Evolutionary conservation across 495 filamentous ascomycete species (phyloP).

Genomic region (Penicillium samsonianum): DNA sequence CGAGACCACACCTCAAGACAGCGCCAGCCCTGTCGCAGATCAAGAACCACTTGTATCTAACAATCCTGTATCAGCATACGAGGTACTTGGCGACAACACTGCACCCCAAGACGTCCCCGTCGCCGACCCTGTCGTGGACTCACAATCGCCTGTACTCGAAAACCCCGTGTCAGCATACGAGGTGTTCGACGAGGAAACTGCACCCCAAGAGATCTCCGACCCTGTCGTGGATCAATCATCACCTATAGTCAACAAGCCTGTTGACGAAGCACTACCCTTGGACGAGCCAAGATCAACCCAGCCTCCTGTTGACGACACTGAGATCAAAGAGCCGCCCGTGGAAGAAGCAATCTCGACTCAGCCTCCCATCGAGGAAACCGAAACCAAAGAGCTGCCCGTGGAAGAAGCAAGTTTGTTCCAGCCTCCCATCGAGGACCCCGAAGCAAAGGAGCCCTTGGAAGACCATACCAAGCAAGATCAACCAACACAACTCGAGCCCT

Average conservation of each 20-base stretch:
- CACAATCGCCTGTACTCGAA: neutral
- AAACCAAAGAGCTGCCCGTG: slow-evolving; percentile 5
- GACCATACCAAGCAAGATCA: slow-evolving; percentile 20
- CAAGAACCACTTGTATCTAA: neutral
- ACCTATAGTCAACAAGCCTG: slow-evolving; percentile 25
- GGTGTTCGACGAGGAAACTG: slow-evolving; percentile 3
- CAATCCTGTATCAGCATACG: slow-evolving; percentile 2
- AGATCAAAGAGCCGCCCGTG: slow-evolving; percentile 5
- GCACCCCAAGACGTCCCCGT: neutral
- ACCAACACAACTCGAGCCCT: slow-evolving; percentile 11
- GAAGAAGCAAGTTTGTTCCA: slow-evolving; percentile 3
- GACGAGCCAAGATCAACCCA: slow-evolving; percentile 10
- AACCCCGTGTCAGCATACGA: neutral
- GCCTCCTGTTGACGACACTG: slow-evolving; percentile 13
- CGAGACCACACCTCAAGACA: neutral
- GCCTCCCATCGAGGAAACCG: slow-evolving; percentile 14
- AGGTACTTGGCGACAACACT: neutral
- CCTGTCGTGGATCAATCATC: slow-evolving; percentile 19
- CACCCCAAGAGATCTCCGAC: slow-evolving; percentile 22
- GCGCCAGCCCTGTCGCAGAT: neutral
- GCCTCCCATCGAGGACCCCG: slow-evolving; percentile 1
- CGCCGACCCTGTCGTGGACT: neutral
- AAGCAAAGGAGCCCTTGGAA: slow-evolving; percentile 9
- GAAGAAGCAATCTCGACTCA: slow-evolving; percentile 10
- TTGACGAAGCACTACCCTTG: slow-evolving; percentile 5